phyloP scores from a whole-genome alignment of 305 asterid genomes.

The Rubia tinctorum region DNA sequence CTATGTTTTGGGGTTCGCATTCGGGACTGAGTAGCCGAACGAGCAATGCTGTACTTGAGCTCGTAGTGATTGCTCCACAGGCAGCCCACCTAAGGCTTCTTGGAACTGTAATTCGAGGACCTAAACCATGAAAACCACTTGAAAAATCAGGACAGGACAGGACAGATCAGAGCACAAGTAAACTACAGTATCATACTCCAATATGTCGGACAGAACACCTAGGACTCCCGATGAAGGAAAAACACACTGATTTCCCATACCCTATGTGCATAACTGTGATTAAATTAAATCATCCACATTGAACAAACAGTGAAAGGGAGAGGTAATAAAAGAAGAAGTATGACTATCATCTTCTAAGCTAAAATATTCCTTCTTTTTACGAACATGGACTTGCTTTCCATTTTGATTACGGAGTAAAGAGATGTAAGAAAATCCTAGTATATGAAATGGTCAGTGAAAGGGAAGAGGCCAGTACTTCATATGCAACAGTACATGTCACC shows the following conservation, averaged over 20 bases:
- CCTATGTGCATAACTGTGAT: no score
- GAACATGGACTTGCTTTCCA: no score
- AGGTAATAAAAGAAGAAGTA: no score
- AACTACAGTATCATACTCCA: neutral
- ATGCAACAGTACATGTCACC: neutral
- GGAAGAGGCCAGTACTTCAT: neutral
- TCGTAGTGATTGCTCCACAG: constrained; percentile 69
- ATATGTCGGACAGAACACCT: no score
- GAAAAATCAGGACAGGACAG: no score
- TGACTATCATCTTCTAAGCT: no score
- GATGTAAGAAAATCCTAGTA: neutral
- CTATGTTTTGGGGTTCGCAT: constrained; percentile 92
- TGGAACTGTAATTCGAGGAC: constrained; percentile 76
- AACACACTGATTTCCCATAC: no score
- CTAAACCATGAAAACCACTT: constrained; percentile 35
- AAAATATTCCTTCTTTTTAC: no score
- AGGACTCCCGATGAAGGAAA: no score
- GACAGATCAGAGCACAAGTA: no score
- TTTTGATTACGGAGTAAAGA: no score
- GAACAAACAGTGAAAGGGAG: neutral
- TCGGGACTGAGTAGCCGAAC: constrained; percentile 80
- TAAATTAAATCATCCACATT: neutral
- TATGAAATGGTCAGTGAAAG: neutral
- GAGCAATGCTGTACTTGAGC: constrained; percentile 65
- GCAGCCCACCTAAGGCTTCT: constrained; percentile 84